phyloP scores from a whole-genome alignment of 2,329 filamentous ascomycete genomes.

The Cryphonectria radicalis region DNA sequence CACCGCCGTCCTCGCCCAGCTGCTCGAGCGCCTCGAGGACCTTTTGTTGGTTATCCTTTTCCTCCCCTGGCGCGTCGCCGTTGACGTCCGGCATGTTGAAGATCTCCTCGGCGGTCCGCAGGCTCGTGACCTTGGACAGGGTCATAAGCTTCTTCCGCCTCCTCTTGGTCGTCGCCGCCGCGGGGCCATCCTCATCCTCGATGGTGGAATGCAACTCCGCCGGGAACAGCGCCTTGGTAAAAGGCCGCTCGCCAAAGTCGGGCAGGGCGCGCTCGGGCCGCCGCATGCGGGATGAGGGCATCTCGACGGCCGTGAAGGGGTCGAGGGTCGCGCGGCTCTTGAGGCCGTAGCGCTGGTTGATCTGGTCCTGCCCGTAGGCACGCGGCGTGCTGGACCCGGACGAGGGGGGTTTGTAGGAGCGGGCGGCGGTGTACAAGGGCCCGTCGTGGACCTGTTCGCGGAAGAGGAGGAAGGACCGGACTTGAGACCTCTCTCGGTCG shows the following conservation, averaged over 20 bases:
- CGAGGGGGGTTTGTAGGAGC: conserved; percentile 46
- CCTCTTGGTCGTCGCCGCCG: conserved; percentile 38
- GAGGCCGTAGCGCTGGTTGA: conserved; percentile 60
- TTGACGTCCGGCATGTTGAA: conserved; percentile 47
- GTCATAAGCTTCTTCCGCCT: conserved; percentile 49
- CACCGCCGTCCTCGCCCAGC: conserved; percentile 44
- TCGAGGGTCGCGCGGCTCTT: conserved; percentile 60
- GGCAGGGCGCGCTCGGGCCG: conserved; percentile 57
- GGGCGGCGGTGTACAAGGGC: conserved; percentile 61
- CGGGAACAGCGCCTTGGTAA: conserved; percentile 56
- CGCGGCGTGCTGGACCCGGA: conserved; percentile 42
- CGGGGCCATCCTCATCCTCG: conserved; percentile 49
- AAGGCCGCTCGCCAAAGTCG: conserved; percentile 55
- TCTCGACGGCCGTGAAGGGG: conserved; percentile 62
- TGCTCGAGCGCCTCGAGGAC: conserved; percentile 51
- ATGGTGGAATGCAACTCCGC: conserved; percentile 59
- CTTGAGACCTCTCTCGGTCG: conserved; percentile 49
- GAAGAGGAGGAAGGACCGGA: conserved; percentile 59
- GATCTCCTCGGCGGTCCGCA: conserved; percentile 56
- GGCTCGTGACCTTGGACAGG: conserved; percentile 51
- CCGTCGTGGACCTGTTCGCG: conserved; percentile 60
- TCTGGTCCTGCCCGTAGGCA: conserved; percentile 61
- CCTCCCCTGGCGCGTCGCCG: conserved; percentile 35
- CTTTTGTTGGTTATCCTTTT: conserved; percentile 38
- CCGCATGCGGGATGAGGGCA: conserved; percentile 60